Base-by-base conservation (phyloP, 225 moss, liverwort and hornwort species). In the Pleurozium schreberi region DNA sequence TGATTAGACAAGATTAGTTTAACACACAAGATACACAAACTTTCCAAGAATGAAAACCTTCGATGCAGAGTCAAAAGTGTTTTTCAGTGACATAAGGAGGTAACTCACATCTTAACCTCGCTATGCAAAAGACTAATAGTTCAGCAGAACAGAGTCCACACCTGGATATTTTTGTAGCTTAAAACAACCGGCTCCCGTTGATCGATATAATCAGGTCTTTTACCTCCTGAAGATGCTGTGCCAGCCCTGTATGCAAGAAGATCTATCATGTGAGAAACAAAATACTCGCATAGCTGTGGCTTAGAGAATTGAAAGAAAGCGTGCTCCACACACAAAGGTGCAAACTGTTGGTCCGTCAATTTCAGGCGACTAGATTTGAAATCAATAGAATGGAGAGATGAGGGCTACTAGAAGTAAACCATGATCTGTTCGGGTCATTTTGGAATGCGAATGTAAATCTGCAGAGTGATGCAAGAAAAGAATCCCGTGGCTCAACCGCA, bases 401-500 rank as follows among this genome's bases (percentile, higher is more conserved):
- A 80, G 81, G 62, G 76, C 21, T 75, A 61, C 49, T 26, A 88
- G 89, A 82, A 70, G 70, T 45, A 65, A 87, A 95, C 95, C 95
- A 92, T 89, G 92, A 91, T 93, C 86, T 95, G 80, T 77, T 92
- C 68, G 95, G 93, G 79, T 94, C 94, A 89, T 91, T 90, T 89
- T 95, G 95, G 26, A 93, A 95, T 80, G 96, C 93, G 70, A 99
- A 92, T 49, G 97, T 96, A 73, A 96, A 97, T 93, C 94, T 96
- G 94, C 99, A 96, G 68, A 99, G 96, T 55, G 99, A 99, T 63
- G 95, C 95, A 84, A 99, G 94, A 89, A 99, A 99, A 61, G 97
- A 92, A 93, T 99, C 99, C 64, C 99, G 96, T 77, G 99, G 95
- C 85, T 96, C 93, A 88, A 96, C 93, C 71, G 97, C 96, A 83